A percentile compares a stretch with the other conserved stretches of the same genome.
phyloP scores from a whole-genome alignment of 2,329 filamentous ascomycete species.

The Paraphaeosphaeria minitans region DNA sequence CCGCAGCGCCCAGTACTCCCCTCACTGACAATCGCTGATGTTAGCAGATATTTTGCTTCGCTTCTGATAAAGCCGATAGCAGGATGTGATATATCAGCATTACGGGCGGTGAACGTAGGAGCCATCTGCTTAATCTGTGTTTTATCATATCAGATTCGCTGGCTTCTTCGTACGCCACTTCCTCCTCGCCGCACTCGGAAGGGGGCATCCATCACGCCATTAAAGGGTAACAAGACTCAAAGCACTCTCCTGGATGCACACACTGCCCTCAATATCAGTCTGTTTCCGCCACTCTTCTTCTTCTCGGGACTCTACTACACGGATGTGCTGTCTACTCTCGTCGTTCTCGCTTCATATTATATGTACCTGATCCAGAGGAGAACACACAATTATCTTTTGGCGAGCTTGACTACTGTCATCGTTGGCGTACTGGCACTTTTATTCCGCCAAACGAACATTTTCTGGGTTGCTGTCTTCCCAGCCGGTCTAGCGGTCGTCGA shows the following conservation, averaged over 20 bases:
- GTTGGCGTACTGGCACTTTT: slow-evolving; percentile 70
- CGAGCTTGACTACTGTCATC: slow-evolving; percentile 42
- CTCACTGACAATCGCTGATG: slow-evolving; percentile 44
- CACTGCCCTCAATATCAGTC: slow-evolving; percentile 75
- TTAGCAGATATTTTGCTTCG: slow-evolving; percentile 49
- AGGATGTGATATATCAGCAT: slow-evolving; percentile 46
- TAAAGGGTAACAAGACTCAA: slow-evolving; percentile 27
- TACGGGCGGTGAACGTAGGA: slow-evolving; percentile 48
- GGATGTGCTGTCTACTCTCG: slow-evolving; percentile 79
- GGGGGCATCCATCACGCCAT: neutral
- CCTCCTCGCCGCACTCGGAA: slow-evolving; percentile 7
- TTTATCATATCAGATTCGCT: slow-evolving; percentile 33
- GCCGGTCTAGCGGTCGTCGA: slow-evolving; percentile 57
- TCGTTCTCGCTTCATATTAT: slow-evolving; percentile 73
- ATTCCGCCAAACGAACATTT: slow-evolving; percentile 95
- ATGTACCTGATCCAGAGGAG: slow-evolving; percentile 46
- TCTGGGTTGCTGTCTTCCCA: slow-evolving; percentile 86
- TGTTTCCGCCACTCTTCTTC: slow-evolving; percentile 94
- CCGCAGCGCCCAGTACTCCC: slow-evolving; percentile 49
- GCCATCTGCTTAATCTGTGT: slow-evolving; percentile 46
- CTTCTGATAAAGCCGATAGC: slow-evolving; percentile 45
- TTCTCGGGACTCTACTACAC: slow-evolving; percentile 97
- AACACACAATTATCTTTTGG: slow-evolving; percentile 20
- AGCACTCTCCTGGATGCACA: slow-evolving; percentile 54
- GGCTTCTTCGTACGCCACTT: slow-evolving; percentile 15